Conservation (phyloP, 192 early-diverging fungal genomes). For the Backusella mclennaniae region DNA sequence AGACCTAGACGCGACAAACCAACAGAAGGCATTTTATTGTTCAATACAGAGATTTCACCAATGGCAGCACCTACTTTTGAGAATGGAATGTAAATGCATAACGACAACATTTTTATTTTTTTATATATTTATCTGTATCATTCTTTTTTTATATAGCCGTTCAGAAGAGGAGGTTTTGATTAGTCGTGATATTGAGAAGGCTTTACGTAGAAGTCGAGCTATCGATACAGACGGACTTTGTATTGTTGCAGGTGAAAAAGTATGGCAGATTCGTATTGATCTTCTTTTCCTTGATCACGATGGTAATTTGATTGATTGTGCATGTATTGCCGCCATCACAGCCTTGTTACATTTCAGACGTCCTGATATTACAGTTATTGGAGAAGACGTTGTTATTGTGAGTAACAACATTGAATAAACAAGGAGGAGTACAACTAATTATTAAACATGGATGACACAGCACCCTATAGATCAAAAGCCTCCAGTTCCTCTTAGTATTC, state of each 20-base stretch:
- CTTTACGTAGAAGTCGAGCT: slow-evolving; percentile 77
- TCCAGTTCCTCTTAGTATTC: slow-evolving; percentile 92
- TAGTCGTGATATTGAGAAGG: slow-evolving; percentile 85
- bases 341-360: slow-evolving; percentile 89
- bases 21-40: slow-evolving; percentile 82
- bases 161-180: slow-evolving; percentile 86
- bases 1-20: slow-evolving; percentile 73
- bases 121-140: neutral
- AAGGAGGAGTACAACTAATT: neutral
- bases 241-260: slow-evolving; percentile 93
- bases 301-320: slow-evolving; percentile 93
- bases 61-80: slow-evolving; percentile 84
- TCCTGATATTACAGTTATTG: slow-evolving; percentile 95
- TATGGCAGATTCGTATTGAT: slow-evolving; percentile 92
- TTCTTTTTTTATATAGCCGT: slow-evolving; percentile 40
- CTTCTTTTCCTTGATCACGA: slow-evolving; percentile 91
- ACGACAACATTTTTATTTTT: neutral
- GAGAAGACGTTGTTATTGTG: slow-evolving; percentile 86
- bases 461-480: slow-evolving; percentile 84
- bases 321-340: slow-evolving; percentile 85
- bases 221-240: slow-evolving; percentile 97
- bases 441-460: slow-evolving; percentile 44
- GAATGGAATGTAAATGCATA: slow-evolving; percentile 47
- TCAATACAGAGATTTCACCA: slow-evolving; percentile 86
- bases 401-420: slow-evolving; percentile 23